Conservation (phyloP, 331 rosid genomes). For the Quercus lobata region DNA sequence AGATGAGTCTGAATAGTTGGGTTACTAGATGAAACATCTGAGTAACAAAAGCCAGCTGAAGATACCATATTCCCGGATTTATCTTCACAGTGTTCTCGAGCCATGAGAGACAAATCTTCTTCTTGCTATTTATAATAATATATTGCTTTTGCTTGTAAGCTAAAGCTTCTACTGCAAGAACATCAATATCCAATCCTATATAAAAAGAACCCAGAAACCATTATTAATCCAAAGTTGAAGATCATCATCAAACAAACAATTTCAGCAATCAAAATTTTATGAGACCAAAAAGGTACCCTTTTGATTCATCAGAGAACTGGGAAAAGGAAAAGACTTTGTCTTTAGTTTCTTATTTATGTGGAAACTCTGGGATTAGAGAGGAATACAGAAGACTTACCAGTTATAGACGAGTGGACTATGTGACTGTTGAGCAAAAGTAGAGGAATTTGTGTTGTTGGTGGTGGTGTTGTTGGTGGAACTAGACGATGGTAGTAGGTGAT, state of each 20-base stretch:
- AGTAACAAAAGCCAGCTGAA: conserved; percentile 56
- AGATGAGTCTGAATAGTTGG: conserved; percentile 40
- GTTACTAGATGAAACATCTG: conserved; percentile 46
- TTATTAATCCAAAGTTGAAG: conserved; percentile 1
- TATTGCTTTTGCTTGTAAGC: not conserved
- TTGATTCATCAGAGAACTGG: not conserved
- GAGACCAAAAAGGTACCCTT: not conserved
- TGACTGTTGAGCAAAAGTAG: conserved; percentile 1
- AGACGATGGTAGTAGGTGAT: not conserved
- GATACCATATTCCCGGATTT: conserved; percentile 48
- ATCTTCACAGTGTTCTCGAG: conserved; percentile 49
- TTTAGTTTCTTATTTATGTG: conserved; percentile 3
- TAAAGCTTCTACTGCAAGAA: not conserved
- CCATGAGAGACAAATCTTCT: conserved; percentile 28
- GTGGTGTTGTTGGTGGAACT: not conserved
- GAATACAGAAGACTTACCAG: conserved; percentile 13
- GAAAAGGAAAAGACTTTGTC: not conserved
- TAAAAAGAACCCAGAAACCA: conserved; percentile 14
- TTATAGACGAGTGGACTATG: conserved; percentile 3
- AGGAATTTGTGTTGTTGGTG: not conserved
- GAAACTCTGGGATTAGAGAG: not conserved
- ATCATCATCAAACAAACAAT: conserved; percentile 1
- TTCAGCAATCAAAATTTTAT: not conserved
- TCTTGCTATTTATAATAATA: not conserved
- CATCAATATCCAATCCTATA: not conserved